phyloP scores from a whole-genome alignment of 352 stramenopile genomes.

The Globisporangium nagaii region DNA sequence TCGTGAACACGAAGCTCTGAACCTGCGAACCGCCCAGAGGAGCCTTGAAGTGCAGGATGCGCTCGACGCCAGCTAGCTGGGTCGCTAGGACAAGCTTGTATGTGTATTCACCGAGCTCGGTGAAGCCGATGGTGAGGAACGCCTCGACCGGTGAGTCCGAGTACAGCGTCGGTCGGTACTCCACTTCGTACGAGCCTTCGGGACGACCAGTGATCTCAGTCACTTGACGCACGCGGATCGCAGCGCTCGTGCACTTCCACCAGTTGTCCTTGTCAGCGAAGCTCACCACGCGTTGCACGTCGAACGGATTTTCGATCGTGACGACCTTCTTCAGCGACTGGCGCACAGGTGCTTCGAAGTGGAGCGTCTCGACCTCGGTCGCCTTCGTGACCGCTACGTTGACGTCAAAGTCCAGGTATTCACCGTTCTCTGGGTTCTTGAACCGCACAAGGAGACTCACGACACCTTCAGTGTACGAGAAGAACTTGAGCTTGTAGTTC shows the following conservation, averaged over 20 bases:
- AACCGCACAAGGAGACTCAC: constrained; percentile 63
- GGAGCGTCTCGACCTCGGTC: constrained; percentile 68
- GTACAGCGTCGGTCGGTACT: constrained; percentile 83
- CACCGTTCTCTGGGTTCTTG: constrained; percentile 72
- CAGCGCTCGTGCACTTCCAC: constrained; percentile 80
- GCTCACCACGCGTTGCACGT: constrained; percentile 28
- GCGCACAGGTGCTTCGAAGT: constrained; percentile 80
- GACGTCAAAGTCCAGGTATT: constrained; percentile 80
- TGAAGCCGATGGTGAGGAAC: constrained; percentile 67
- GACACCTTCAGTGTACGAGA: constrained; percentile 79
- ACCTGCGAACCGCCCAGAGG: constrained; percentile 70
- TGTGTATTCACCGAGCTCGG: constrained; percentile 84
- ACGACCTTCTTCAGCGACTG: constrained; percentile 77
- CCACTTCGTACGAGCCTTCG: constrained; percentile 86
- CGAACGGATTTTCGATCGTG: constrained; percentile 90
- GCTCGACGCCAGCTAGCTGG: constrained; percentile 58
- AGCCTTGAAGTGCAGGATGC: constrained; percentile 78
- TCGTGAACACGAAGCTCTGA: constrained; percentile 78
- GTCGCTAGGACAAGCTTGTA: constrained; percentile 81
- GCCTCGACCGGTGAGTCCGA: constrained; percentile 34
- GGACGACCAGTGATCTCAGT: constrained; percentile 56
- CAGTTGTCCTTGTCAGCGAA: constrained; percentile 60
- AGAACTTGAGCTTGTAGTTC: constrained; percentile 87
- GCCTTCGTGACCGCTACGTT: constrained; percentile 49
- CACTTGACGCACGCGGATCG: constrained; percentile 66